Evolutionary conservation across 2,329 filamentous ascomycete species (phyloP).

Genomic region (Xylariales sp.): DNA sequence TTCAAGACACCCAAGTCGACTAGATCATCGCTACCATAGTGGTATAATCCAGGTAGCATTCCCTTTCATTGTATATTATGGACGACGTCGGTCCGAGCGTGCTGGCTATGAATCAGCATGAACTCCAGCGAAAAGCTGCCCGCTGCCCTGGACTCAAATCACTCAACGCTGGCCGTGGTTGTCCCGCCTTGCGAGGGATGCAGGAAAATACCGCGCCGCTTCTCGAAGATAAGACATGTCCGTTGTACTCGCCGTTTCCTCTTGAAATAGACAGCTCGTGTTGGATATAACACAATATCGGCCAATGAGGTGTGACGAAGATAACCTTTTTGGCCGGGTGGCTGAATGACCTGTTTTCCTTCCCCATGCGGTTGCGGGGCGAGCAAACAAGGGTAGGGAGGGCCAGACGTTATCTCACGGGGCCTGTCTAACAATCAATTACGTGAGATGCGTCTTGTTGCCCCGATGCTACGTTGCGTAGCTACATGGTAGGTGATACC

Average conservation of each 20-base stretch:
- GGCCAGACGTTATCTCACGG: background rate
- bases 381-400: background rate
- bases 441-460: background rate
- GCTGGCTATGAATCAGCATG: background rate
- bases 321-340: constrained; percentile 2
- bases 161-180: background rate
- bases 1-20: background rate
- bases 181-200: background rate
- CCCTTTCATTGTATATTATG: background rate
- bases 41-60: background rate
- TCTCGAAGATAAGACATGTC: constrained; percentile 4
- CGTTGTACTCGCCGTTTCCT: background rate
- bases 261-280: constrained; percentile 3
- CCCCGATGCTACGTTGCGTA: constrained; percentile 7
- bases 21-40: background rate
- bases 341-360: no score
- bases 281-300: background rate
- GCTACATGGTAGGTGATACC: background rate
- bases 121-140: background rate
- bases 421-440: background rate
- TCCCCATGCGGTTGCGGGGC: background rate
- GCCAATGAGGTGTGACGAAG: background rate
- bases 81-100: background rate
- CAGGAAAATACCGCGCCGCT: background rate
- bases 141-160: no score